A percentile compares a stretch with the other conserved stretches of the same genome.
phyloP scores from a whole-genome alignment of 169 alveolate species.

The Fabrea salina region DNA sequence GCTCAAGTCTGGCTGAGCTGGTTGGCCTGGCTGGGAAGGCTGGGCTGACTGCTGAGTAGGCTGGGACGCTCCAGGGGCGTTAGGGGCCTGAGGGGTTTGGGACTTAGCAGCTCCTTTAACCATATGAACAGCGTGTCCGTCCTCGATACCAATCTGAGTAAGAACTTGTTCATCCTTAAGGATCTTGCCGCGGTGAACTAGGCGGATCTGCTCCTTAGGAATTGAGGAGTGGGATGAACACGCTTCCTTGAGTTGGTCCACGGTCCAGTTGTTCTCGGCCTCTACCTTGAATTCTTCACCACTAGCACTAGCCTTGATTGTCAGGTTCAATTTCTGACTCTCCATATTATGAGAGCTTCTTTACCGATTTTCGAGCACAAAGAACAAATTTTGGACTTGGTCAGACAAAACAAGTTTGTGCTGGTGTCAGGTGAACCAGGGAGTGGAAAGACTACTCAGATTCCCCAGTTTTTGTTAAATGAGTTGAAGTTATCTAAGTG shows the following conservation, averaged over 20 bases:
- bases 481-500: constrained; percentile 47
- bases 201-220: not conserved
- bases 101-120: not conserved
- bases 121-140: constrained; percentile 12
- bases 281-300: not conserved
- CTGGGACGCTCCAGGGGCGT: not conserved
- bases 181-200: not conserved
- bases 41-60: not conserved
- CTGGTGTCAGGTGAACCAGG: constrained; percentile 92
- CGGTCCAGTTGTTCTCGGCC: not conserved
- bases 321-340: not conserved
- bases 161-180: not conserved
- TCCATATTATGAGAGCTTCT: constrained; percentile 10
- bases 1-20: too few species aligned
- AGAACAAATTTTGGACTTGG: constrained; percentile 87
- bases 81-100: not conserved
- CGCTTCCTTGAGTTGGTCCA: not conserved
- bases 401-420: constrained; percentile 80
- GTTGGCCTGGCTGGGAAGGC: not conserved
- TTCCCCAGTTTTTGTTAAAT: constrained; percentile 73
- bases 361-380: constrained; percentile 93
- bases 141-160: not conserved
- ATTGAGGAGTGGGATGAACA: not conserved
- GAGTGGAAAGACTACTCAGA: constrained; percentile 90
- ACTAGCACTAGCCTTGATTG: not conserved